phyloP scores from a whole-genome alignment of 1,284 basidiomycete genomes.

The Irpex sp. region DNA sequence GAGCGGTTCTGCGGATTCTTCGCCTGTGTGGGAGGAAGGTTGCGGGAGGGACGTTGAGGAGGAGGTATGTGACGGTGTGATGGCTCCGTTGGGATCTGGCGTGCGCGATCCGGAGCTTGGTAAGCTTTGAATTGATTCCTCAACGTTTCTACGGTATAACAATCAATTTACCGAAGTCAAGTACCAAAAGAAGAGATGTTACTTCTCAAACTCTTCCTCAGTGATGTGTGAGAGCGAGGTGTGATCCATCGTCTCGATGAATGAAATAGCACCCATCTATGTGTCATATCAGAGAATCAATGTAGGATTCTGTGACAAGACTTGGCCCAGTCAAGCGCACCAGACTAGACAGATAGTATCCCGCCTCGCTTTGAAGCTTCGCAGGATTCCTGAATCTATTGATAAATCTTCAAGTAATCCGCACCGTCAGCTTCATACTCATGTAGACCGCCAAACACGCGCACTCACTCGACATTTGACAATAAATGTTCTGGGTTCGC shows the following conservation, averaged over 20 bases:
- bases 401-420: conserved; percentile 68
- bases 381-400: conserved; percentile 89
- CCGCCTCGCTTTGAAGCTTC: conserved; percentile 91
- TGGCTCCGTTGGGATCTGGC: conserved; percentile 30
- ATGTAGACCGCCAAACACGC: background rate
- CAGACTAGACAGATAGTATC: conserved; percentile 95
- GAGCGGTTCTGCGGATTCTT: conserved; percentile 81
- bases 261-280: conserved; percentile 88
- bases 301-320: background rate
- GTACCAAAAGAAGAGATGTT: conserved; percentile 22
- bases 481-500: conserved; percentile 92
- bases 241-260: conserved; percentile 97
- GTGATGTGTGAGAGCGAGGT: conserved; percentile 89
- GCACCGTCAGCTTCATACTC: background rate
- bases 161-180: background rate
- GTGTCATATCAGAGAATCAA: background rate
- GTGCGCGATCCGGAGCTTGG: conserved; percentile 57
- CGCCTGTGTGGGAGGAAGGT: conserved; percentile 61
- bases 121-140: conserved; percentile 75
- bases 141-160: conserved; percentile 60
- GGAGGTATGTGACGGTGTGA: conserved; percentile 20
- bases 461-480: conserved; percentile 87
- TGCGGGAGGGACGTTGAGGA: conserved; percentile 23
- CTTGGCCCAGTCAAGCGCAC: conserved; percentile 38
- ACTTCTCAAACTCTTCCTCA: conserved; percentile 90